Evolutionary conservation across 495 filamentous ascomycete species (phyloP).

Genomic region (Xylaria venustula): DNA sequence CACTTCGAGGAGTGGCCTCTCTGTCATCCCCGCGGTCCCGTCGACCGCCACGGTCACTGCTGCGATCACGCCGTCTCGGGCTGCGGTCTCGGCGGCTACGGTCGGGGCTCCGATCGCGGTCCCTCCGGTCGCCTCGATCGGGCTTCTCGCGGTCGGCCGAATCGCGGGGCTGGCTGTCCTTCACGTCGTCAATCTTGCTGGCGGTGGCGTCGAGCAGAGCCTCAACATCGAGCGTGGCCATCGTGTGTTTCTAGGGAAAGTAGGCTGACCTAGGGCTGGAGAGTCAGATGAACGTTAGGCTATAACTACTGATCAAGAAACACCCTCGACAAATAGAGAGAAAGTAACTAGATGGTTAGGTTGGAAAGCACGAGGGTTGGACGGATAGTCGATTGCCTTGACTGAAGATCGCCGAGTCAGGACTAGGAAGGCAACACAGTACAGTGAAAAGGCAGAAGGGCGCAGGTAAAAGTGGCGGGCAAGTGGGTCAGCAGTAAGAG

Average conservation of each 20-base stretch:
- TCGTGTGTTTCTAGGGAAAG: conserved; percentile 36
- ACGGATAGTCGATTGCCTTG: background rate
- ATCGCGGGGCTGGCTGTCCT: conserved; percentile 39
- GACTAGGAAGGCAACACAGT: background rate
- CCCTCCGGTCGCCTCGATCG: conserved; percentile 32
- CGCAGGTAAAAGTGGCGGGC: conserved; percentile 6
- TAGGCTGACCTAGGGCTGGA: conserved; percentile 5
- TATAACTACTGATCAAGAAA: no score
- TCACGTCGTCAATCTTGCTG: conserved; percentile 48
- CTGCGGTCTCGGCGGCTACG: conserved; percentile 58
- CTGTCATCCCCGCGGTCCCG: conserved; percentile 39
- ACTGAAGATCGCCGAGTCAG: conserved; percentile 2
- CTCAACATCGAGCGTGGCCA: conserved; percentile 93
- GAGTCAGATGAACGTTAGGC: background rate
- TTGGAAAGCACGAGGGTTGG: background rate
- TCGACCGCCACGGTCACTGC: conserved; percentile 47
- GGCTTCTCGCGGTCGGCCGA: conserved; percentile 27
- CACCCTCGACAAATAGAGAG: no score
- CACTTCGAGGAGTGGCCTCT: conserved; percentile 71
- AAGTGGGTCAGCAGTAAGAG: background rate
- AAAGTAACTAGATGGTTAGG: background rate
- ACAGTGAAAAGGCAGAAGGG: background rate
- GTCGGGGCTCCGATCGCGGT: conserved; percentile 52
- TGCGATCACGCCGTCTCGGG: conserved; percentile 67
- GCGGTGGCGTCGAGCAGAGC: conserved; percentile 90